Evolutionary conservation across 75 land plant species (phyloP).

Genomic region (Pinus tabuliformis): DNA sequence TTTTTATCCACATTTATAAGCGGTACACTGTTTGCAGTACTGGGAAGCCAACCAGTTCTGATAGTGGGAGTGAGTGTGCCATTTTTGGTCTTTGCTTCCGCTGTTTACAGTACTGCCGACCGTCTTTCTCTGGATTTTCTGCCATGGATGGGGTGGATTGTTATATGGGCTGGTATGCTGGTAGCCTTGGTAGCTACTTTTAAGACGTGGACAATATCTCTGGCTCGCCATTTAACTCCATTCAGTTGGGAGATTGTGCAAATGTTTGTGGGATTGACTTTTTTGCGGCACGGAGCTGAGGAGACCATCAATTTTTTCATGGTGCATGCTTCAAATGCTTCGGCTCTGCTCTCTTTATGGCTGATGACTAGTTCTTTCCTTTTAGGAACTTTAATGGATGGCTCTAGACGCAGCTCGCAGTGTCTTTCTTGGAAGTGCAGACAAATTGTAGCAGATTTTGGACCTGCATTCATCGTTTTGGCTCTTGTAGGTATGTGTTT

Average conservation of each 20-base stretch:
- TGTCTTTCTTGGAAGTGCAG: background rate
- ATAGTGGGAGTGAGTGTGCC: slow-evolving; percentile 13
- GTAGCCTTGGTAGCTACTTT: background rate
- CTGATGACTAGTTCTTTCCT: slow-evolving; percentile 7
- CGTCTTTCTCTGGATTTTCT: slow-evolving; percentile 9
- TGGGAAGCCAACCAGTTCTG: slow-evolving; percentile 4
- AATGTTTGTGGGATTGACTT: slow-evolving; percentile 3
- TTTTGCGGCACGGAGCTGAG: slow-evolving; percentile 1
- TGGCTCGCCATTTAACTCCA: background rate
- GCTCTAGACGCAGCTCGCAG: background rate
- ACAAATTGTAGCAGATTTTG: slow-evolving; percentile 1
- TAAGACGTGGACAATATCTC: background rate
- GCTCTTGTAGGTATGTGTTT: slow-evolving; percentile 5
- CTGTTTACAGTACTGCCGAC: background rate
- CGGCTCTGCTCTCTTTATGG: slow-evolving; percentile 12
- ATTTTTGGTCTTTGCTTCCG: background rate
- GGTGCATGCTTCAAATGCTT: background rate
- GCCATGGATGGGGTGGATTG: slow-evolving; percentile 15
- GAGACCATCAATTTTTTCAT: background rate
- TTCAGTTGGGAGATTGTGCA: slow-evolving; percentile 12
- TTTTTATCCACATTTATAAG: slow-evolving; percentile 6
- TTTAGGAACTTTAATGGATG: background rate
- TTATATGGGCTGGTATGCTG: background rate
- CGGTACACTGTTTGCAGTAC: slow-evolving; percentile 3
- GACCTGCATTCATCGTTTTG: slow-evolving; percentile 8